Conservation (phyloP, 768 basidiomycete genomes). For the Boletus barrowsii region DNA sequence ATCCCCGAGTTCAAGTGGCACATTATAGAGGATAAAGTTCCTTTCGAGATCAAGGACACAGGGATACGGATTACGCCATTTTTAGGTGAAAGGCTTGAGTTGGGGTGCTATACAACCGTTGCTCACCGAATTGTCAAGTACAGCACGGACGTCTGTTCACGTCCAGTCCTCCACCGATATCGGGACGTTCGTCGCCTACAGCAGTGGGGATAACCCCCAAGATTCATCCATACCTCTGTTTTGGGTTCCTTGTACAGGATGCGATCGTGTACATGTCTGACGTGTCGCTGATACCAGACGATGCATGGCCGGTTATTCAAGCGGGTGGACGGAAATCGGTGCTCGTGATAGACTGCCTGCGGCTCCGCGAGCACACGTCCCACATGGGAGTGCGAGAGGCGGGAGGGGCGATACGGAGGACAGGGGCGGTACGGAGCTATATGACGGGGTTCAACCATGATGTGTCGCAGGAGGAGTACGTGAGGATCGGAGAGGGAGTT, state of each 20-base stretch:
- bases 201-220: neutral
- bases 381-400: conserved; percentile 76
- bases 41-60: conserved; percentile 66
- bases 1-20: conserved; percentile 84
- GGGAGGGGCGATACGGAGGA: conserved; percentile 48
- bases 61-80: conserved; percentile 66
- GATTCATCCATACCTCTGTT: conserved; percentile 59
- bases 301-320: conserved; percentile 56
- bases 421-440: conserved; percentile 65
- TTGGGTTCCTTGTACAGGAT: conserved; percentile 68
- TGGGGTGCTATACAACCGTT: neutral
- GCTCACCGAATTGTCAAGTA: conserved; percentile 38
- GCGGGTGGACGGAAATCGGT: conserved; percentile 38
- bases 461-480: conserved; percentile 75
- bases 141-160: conserved; percentile 72
- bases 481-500: conserved; percentile 55
- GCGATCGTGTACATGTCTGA: conserved; percentile 78
- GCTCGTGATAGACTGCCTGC: conserved; percentile 75
- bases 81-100: conserved; percentile 42
- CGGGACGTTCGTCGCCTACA: conserved; percentile 29
- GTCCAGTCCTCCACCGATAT: conserved; percentile 32
- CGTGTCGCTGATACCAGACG: conserved; percentile 74
- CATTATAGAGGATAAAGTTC: conserved; percentile 64
- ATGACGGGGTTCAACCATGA: conserved; percentile 75
- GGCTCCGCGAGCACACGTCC: conserved; percentile 63